Conservation (phyloP, 176 grass and related monocot species). For the Cocos nucifera region DNA sequence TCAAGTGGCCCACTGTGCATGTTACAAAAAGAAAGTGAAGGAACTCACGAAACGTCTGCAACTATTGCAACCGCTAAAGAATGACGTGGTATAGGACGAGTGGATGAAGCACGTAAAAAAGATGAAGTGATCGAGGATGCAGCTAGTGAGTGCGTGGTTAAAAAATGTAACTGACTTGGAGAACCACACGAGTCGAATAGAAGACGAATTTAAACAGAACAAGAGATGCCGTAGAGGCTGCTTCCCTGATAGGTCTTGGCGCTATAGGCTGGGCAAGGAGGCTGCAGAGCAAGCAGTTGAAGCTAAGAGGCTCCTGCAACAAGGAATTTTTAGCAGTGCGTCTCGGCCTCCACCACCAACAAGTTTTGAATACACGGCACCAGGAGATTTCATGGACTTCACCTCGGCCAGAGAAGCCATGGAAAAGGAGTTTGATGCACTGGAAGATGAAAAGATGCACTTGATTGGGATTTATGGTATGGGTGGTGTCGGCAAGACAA, state of each 20-base stretch:
- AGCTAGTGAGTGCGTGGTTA: not conserved
- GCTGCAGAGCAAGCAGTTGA: not conserved
- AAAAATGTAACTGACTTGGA: not conserved
- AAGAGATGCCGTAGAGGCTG: not conserved
- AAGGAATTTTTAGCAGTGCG: not conserved
- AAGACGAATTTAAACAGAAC: not conserved
- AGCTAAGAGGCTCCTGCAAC: not conserved
- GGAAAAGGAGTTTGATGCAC: not conserved
- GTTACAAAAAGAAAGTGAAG: not conserved
- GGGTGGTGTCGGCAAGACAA: constrained; percentile 26
- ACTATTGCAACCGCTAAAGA: not conserved
- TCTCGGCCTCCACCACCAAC: not conserved
- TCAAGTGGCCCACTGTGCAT: not conserved
- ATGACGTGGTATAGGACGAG: not conserved
- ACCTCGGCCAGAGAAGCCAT: not conserved
- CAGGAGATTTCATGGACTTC: constrained; percentile 8
- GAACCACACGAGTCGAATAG: not conserved
- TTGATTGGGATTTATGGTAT: constrained; percentile 24
- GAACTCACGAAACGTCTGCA: not conserved
- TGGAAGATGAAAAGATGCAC: constrained; percentile 10
- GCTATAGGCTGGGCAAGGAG: not conserved
- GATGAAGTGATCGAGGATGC: not conserved
- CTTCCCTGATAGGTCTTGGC: not conserved
- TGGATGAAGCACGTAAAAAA: not conserved
- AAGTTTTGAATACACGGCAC: not conserved